Conservation (phyloP, 1,139 yeast genomes). For the Debaryomyces udenii region DNA sequence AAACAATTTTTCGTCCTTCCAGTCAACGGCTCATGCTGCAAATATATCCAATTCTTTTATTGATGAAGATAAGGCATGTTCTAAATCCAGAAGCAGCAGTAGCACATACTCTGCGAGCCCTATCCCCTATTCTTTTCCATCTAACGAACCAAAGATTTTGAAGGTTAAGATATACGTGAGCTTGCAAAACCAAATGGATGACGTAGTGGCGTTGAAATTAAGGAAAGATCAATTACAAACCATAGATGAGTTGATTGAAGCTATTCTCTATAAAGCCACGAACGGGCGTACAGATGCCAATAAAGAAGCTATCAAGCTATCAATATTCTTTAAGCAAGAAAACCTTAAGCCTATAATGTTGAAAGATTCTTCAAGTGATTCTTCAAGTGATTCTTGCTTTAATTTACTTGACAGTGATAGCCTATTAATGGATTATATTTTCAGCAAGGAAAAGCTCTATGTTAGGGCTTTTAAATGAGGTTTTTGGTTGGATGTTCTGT, state of each 20-base stretch:
- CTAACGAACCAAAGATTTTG: slow-evolving; percentile 11
- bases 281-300: slow-evolving; percentile 20
- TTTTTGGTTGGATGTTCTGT: background rate
- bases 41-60: slow-evolving; percentile 1
- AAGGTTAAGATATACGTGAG: slow-evolving; percentile 26
- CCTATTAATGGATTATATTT: slow-evolving; percentile 20
- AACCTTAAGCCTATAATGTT: slow-evolving; percentile 29
- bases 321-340: slow-evolving; percentile 29
- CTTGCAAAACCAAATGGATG: slow-evolving; percentile 10
- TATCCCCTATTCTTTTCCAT: background rate
- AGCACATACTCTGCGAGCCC: background rate
- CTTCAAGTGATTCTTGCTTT: background rate
- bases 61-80: background rate
- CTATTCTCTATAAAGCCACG: slow-evolving; percentile 25
- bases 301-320: slow-evolving; percentile 22
- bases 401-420: slow-evolving; percentile 9
- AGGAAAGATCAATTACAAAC: slow-evolving; percentile 30
- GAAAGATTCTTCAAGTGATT: slow-evolving; percentile 15
- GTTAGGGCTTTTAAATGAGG: slow-evolving; percentile 16
- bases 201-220: slow-evolving; percentile 25
- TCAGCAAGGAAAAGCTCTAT: slow-evolving; percentile 22
- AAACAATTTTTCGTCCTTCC: background rate
- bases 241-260: slow-evolving; percentile 30
- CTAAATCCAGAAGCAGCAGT: background rate
- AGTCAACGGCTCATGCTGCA: background rate